Evolutionary conservation across 1,284 basidiomycete genomes (phyloP).

Genomic region (Rugosomyces carneus): DNA sequence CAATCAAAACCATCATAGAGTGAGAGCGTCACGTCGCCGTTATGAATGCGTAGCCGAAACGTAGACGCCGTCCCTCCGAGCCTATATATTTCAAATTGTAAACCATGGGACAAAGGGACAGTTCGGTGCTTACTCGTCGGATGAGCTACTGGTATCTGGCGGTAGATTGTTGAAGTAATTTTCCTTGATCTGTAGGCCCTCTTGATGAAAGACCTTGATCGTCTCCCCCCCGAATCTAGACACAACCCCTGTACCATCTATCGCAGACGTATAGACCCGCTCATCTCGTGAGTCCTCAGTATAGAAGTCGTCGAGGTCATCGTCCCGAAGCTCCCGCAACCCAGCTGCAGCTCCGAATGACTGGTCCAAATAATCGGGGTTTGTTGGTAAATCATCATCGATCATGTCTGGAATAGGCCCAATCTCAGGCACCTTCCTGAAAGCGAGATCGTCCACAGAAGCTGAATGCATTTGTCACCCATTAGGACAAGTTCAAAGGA

Average conservation of each 20-base stretch:
- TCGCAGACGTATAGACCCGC: constrained; percentile 20
- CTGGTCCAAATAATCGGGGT: constrained; percentile 82
- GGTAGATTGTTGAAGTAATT: constrained; percentile 69
- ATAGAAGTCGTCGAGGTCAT: constrained; percentile 65
- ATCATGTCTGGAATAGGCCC: constrained; percentile 85
- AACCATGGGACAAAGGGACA: background rate
- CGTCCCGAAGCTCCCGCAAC: constrained; percentile 61
- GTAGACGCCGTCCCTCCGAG: constrained; percentile 42
- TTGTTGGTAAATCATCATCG: constrained; percentile 84
- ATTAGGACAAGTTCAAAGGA: background rate
- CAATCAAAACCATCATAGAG: constrained; percentile 96
- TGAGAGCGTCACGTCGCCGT: constrained; percentile 60
- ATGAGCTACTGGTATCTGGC: constrained; percentile 42
- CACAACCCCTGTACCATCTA: constrained; percentile 39
- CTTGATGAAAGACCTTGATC: constrained; percentile 66
- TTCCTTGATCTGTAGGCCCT: constrained; percentile 55
- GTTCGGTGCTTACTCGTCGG: constrained; percentile 37
- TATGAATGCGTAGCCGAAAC: constrained; percentile 49
- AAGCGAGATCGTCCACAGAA: constrained; percentile 83
- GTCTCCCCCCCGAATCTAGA: constrained; percentile 79
- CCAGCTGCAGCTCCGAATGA: constrained; percentile 76
- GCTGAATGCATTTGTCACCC: constrained; percentile 32
- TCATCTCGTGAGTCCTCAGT: constrained; percentile 30
- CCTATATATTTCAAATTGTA: constrained; percentile 22
- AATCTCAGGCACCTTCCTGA: constrained; percentile 65